Conservation (phyloP, 2,329 filamentous ascomycete species). For the Helicocarpus griseus region DNA sequence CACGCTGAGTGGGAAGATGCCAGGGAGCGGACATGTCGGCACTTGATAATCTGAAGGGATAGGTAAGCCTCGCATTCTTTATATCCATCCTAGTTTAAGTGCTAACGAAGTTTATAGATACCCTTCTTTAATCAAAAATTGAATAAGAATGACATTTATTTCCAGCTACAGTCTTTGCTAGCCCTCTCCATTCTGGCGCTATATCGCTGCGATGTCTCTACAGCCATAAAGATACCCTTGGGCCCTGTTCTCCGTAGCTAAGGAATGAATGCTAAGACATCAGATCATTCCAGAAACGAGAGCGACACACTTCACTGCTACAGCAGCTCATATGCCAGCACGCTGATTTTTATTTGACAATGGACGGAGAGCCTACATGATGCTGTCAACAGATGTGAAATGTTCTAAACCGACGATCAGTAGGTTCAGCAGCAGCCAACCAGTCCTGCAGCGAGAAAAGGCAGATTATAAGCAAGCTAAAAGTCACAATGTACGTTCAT, state of each 20-base stretch:
- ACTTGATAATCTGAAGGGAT: slow-evolving; percentile 6
- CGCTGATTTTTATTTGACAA: neutral
- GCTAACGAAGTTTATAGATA: neutral
- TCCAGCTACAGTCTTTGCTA: neutral
- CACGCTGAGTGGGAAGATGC: neutral
- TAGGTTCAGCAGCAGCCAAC: neutral
- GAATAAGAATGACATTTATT: neutral
- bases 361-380: neutral
- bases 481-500: too few relatives aligned
- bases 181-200: neutral
- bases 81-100: neutral
- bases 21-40: slow-evolving; percentile 9
- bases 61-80: slow-evolving; percentile 4
- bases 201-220: too few relatives aligned
- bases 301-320: neutral
- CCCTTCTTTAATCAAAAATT: neutral
- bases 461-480: too few relatives aligned
- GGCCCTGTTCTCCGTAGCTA: too few relatives aligned
- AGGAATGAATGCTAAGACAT: neutral
- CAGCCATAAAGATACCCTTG: too few relatives aligned
- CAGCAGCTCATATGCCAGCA: neutral
- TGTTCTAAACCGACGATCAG: neutral
- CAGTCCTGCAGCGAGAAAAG: too few relatives aligned
- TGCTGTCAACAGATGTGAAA: neutral
- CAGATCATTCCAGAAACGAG: neutral